A percentile compares a stretch with the other conserved stretches of the same genome.
Evolutionary conservation across 1,284 basidiomycete species (phyloP).

Genomic region (Mycena sp.): DNA sequence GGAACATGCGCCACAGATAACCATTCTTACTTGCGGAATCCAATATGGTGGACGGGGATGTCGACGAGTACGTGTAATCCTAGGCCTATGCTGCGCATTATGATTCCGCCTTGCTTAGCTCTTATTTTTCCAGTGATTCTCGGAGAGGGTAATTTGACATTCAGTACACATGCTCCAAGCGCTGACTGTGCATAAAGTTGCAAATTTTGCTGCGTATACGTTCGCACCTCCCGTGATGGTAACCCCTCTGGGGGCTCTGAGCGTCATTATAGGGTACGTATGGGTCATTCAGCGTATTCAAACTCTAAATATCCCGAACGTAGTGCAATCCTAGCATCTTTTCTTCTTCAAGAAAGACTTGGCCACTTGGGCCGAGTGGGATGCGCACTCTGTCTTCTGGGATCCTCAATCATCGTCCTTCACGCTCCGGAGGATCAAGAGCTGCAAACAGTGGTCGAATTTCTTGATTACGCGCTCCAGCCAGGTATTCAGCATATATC

Average conservation of each 20-base stretch:
- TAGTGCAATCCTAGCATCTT: conserved; percentile 92
- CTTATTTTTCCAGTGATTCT: conserved; percentile 71
- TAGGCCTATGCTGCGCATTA: neutral
- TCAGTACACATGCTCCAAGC: neutral
- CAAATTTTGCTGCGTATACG: conserved; percentile 98
- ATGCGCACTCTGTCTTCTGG: conserved; percentile 90
- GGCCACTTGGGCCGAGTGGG: conserved; percentile 94
- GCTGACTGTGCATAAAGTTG: conserved; percentile 63
- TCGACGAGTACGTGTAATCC: conserved; percentile 76
- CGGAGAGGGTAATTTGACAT: conserved; percentile 90
- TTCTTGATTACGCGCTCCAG: conserved; percentile 90
- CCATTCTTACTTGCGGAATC: conserved; percentile 88
- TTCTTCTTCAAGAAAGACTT: conserved; percentile 92
- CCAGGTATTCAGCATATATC: conserved; percentile 68
- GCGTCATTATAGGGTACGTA: conserved; percentile 95
- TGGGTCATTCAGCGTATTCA: too few species aligned
- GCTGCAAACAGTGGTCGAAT: conserved; percentile 94
- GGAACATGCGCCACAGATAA: conserved; percentile 76
- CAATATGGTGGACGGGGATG: conserved; percentile 99
- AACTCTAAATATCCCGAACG: too few species aligned
- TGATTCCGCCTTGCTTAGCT: neutral
- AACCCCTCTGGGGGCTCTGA: conserved; percentile 94
- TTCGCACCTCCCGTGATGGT: conserved; percentile 94
- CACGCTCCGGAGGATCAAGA: conserved; percentile 97
- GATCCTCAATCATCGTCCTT: conserved; percentile 94